Conservation (phyloP, 1,284 basidiomycete species). For the Fomitopsis schrenkii region DNA sequence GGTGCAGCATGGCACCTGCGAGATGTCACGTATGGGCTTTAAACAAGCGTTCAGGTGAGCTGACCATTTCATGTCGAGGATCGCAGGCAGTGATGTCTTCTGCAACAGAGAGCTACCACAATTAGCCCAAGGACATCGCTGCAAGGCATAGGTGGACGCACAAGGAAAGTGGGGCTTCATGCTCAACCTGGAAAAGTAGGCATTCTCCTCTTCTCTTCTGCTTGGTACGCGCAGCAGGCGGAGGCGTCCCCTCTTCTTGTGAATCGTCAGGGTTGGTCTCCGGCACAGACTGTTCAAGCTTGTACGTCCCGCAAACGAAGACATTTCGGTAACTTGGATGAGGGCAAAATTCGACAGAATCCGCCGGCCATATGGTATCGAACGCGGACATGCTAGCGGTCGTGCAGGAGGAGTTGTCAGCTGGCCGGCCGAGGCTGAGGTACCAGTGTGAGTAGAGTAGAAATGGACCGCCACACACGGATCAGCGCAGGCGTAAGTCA, state of each 20-base stretch:
- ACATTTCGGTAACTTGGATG: conserved; percentile 51
- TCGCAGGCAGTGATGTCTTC: conserved; percentile 71
- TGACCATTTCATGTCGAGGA: conserved; percentile 94
- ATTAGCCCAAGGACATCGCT: not conserved
- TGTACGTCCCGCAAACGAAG: conserved; percentile 90
- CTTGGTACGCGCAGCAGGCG: conserved; percentile 6
- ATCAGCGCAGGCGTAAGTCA: not conserved
- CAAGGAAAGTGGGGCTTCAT: conserved; percentile 14
- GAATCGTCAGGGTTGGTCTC: conserved; percentile 6
- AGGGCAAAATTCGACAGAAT: conserved; percentile 88
- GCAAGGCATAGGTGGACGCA: conserved; percentile 5
- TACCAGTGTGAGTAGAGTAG: too few relatives aligned
- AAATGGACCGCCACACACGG: not conserved
- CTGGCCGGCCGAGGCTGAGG: not conserved
- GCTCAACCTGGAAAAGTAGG: conserved; percentile 54
- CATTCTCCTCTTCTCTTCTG: conserved; percentile 62
- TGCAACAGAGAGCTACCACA: conserved; percentile 57
- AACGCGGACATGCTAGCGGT: conserved; percentile 25
- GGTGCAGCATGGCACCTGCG: conserved; percentile 56
- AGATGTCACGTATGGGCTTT: not conserved
- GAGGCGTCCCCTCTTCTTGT: conserved; percentile 5
- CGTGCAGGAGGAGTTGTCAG: not conserved
- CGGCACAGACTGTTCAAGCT: conserved; percentile 47
- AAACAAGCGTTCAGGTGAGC: conserved; percentile 1
- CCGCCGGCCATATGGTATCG: conserved; percentile 84